A percentile compares a stretch with the other conserved stretches of the same genome.
Evolutionary conservation across 768 basidiomycete genomes (phyloP).

Genomic region (Boletus pseudo-olivaceus): DNA sequence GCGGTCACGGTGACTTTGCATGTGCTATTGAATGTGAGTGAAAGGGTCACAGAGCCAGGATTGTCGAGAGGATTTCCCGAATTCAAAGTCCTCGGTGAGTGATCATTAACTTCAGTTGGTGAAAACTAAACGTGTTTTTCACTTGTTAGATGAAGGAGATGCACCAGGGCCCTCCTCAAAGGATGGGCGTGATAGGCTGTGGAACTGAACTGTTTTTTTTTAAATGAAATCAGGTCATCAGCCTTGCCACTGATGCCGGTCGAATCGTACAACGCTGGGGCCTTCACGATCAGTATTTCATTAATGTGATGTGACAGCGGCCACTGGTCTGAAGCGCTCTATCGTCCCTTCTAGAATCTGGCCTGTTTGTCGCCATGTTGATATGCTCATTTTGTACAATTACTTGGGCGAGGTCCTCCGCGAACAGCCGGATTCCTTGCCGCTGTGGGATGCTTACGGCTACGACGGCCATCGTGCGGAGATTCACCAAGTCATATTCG

Average conservation of each 20-base stretch:
- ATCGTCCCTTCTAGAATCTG: slow-evolving; percentile 22
- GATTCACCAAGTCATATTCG: slow-evolving; percentile 18
- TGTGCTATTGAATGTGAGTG: not conserved
- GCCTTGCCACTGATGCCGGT: slow-evolving; percentile 22
- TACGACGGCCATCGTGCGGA: slow-evolving; percentile 30
- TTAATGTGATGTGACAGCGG: slow-evolving; percentile 14
- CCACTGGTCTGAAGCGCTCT: slow-evolving; percentile 10
- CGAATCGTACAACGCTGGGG: slow-evolving; percentile 23
- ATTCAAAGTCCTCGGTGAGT: slow-evolving; percentile 14
- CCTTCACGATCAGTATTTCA: slow-evolving; percentile 14
- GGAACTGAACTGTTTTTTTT: not conserved
- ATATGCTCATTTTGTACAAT: slow-evolving; percentile 16
- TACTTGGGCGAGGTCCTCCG: slow-evolving; percentile 18
- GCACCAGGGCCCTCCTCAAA: slow-evolving; percentile 3
- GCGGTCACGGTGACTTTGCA: slow-evolving; percentile 10
- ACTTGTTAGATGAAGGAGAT: slow-evolving; percentile 13
- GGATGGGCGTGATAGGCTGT: not conserved
- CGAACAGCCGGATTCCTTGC: slow-evolving; percentile 14
- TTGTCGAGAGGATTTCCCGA: slow-evolving; percentile 21
- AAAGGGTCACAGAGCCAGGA: slow-evolving; percentile 15
- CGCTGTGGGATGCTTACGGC: slow-evolving; percentile 14
- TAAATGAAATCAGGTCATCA: slow-evolving; percentile 11
- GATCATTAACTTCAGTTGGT: not conserved
- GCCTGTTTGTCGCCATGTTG: slow-evolving; percentile 15
- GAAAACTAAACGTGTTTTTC: slow-evolving; percentile 5